Base-by-base conservation (phyloP, 2,329 filamentous ascomycete species). In the Emericellopsis cladophorae region DNA sequence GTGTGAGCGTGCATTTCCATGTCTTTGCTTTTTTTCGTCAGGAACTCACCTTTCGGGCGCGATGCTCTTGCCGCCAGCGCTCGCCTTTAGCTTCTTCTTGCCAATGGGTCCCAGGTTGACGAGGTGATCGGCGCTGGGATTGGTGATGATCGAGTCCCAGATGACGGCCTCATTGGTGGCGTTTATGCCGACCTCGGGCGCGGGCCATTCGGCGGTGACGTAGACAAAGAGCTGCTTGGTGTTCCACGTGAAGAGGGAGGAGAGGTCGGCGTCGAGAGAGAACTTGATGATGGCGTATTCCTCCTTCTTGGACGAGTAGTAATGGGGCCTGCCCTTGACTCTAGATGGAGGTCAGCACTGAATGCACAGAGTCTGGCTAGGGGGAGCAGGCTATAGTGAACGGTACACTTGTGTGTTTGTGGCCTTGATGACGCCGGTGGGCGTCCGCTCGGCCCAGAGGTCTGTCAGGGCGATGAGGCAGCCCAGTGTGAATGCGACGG, bases 171-270 rank as follows among this genome's bases (percentile, higher is more conserved):
- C 74, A 62, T 82, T 82, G 46, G 65, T 66, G 42, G 52, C 57
- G 49, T 64, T 65, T 39, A 53, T 54, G 26, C 33, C 39, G 16
- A 29, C 32, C 21, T 21, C 31, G 39, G 56, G 44, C 35, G 54
- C 51, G 22, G 70, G 67, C 78, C 78, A 82, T 52, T 79, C 81
- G 41, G 90, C 90, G 42, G 87, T 90, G 44, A 98, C 80, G 67
- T 95, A 98, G 60, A 95, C 80, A 65, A 96, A 98, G 54, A 98
- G 68, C 65, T 96, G 86, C 64, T 98, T 98, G 16, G 93, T 98
- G 72, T 98, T 98, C 92, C 90, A 98, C 56, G 85, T 94, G 74
- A 96, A 96, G 52, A 98, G 84, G 35, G 82, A 82, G 45, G 79
- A 83, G 45, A 98, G 76, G 65, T 98, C 90, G 40, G 89, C 84